Percentiles rank a stretch among this genome's conserved stretches.
Conservation (phyloP, 2,329 filamentous ascomycete species). For the Pyrenophora seminiperda region DNA sequence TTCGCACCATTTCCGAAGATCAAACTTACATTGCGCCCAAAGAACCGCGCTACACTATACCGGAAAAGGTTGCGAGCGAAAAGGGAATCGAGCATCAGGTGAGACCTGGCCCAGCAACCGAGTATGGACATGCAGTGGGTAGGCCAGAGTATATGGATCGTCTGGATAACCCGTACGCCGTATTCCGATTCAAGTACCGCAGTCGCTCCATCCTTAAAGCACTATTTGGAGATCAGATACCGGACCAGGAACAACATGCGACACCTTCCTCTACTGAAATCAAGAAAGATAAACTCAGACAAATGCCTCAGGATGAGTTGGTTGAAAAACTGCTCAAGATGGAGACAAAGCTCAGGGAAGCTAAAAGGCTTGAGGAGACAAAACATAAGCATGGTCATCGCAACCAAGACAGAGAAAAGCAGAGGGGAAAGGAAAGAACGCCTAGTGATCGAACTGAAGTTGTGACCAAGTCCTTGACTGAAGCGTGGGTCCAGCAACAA, state of each 20-base stretch:
- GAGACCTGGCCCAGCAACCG: conserved; percentile 40
- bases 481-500: conserved; percentile 31
- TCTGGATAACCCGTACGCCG: conserved; percentile 47
- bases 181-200: conserved; percentile 57
- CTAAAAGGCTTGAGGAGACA: conserved; percentile 10
- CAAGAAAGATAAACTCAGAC: conserved; percentile 24
- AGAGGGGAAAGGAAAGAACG: not conserved
- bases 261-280: not conserved
- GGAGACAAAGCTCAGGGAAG: conserved; percentile 31
- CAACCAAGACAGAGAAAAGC: not conserved
- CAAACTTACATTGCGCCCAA: conserved; percentile 27
- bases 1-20: not conserved
- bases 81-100: conserved; percentile 41
- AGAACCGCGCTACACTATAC: conserved; percentile 32
- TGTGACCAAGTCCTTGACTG: conserved; percentile 20
- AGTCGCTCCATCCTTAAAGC: conserved; percentile 39
- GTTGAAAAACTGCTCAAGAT: conserved; percentile 20
- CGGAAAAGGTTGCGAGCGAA: conserved; percentile 14
- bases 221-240: conserved; percentile 32
- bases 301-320: conserved; percentile 32
- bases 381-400: not conserved
- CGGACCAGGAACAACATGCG: not conserved
- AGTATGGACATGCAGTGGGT: conserved; percentile 47
- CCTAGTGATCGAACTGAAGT: conserved; percentile 10
- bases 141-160: conserved; percentile 52